A percentile compares a stretch with the other conserved stretches of the same genome.
phyloP scores from a whole-genome alignment of 495 filamentous ascomycete genomes.

The Aspergillus leporis region DNA sequence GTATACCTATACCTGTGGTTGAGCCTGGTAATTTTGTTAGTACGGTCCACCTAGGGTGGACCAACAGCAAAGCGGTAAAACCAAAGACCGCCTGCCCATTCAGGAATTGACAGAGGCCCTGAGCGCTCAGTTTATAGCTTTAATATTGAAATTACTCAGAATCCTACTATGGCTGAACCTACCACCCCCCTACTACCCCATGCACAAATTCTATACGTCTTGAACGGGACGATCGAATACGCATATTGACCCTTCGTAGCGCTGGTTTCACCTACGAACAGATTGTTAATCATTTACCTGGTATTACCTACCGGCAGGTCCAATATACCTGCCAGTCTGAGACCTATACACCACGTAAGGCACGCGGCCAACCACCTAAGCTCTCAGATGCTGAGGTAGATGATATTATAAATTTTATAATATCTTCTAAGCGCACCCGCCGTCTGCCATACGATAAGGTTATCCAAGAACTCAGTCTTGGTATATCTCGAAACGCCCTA shows the following conservation, averaged over 20 bases:
- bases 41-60: too few relatives aligned
- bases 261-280: constrained; percentile 18
- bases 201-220: constrained; percentile 8
- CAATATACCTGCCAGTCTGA: constrained; percentile 24
- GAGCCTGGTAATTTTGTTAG: too few relatives aligned
- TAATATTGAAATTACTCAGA: too few relatives aligned
- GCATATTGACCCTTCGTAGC: constrained; percentile 20
- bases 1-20: too few relatives aligned
- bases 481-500: constrained; percentile 18
- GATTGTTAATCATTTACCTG: constrained; percentile 19
- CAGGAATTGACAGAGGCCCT: too few relatives aligned
- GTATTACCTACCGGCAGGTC: constrained; percentile 22
- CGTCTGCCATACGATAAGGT: constrained; percentile 25
- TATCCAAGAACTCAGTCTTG: constrained; percentile 23
- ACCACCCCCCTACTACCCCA: too few relatives aligned
- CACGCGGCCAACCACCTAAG: constrained; percentile 16
- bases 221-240: constrained; percentile 23
- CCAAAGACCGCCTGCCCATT: too few relatives aligned
- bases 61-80: too few relatives aligned
- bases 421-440: constrained; percentile 21
- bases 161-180: too few relatives aligned
- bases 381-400: constrained; percentile 26
- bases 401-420: constrained; percentile 30
- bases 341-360: constrained; percentile 19
- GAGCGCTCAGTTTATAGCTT: too few relatives aligned